Evolutionary conservation across 2,329 filamentous ascomycete species (phyloP).

Genomic region (Diaporthe caulivora): DNA sequence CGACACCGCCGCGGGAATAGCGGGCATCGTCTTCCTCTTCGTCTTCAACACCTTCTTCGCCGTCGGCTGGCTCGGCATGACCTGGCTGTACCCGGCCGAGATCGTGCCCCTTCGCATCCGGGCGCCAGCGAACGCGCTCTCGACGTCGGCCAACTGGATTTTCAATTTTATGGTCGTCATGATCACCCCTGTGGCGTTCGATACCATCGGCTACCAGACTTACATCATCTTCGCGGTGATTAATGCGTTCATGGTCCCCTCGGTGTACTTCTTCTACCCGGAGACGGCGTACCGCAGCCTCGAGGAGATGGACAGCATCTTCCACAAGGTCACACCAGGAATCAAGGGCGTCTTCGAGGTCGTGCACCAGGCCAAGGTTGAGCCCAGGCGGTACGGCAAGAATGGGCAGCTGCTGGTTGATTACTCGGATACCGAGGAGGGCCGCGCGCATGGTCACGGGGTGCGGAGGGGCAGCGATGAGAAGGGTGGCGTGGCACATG

Average conservation of each 20-base stretch:
- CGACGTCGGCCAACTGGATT: slow-evolving; percentile 69
- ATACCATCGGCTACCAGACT: slow-evolving; percentile 69
- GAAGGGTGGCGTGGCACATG: background rate
- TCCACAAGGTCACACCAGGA: slow-evolving; percentile 65
- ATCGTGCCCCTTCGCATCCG: slow-evolving; percentile 64
- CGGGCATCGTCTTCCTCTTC: slow-evolving; percentile 57
- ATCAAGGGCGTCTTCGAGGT: slow-evolving; percentile 54
- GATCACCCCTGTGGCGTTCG: slow-evolving; percentile 71
- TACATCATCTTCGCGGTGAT: slow-evolving; percentile 77
- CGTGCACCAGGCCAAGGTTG: slow-evolving; percentile 56
- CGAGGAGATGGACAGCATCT: slow-evolving; percentile 76
- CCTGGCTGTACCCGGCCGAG: slow-evolving; percentile 71
- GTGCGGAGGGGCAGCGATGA: background rate
- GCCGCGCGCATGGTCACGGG: slow-evolving; percentile 9
- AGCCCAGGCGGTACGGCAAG: slow-evolving; percentile 69
- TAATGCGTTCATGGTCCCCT: slow-evolving; percentile 70
- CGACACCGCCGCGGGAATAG: slow-evolving; percentile 46
- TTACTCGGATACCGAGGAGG: slow-evolving; percentile 52
- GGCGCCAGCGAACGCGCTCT: slow-evolving; percentile 69
- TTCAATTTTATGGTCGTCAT: slow-evolving; percentile 75
- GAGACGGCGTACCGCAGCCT: slow-evolving; percentile 74
- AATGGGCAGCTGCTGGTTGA: slow-evolving; percentile 68
- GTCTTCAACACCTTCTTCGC: slow-evolving; percentile 67
- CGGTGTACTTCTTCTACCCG: slow-evolving; percentile 72
- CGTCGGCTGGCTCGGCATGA: slow-evolving; percentile 65